Conservation (phyloP, 106 monocot species). For the Platanthera guangdongensis region DNA sequence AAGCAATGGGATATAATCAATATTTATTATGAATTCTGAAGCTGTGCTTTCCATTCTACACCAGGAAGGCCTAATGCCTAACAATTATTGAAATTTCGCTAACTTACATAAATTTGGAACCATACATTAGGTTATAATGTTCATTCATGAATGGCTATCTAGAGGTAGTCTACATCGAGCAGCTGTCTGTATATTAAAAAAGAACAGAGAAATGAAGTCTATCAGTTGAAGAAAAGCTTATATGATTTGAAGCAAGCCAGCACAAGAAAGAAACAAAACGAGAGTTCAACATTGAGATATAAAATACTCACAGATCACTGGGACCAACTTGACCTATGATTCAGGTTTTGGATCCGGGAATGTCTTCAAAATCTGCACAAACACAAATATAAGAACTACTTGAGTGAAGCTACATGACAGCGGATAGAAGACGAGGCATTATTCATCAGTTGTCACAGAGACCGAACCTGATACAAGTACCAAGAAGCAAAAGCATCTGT, state of each 20-base stretch:
- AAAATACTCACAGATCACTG: neutral
- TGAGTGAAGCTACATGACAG: neutral
- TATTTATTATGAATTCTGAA: no score
- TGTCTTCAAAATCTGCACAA: conserved; percentile 35
- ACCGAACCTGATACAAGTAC: conserved; percentile 70
- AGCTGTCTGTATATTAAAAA: no score
- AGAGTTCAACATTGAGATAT: neutral
- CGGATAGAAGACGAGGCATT: neutral
- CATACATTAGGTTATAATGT: neutral
- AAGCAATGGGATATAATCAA: no score
- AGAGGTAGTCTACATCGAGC: no score
- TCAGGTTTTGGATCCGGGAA: conserved; percentile 35
- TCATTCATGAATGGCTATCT: no score
- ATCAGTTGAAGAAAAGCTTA: no score
- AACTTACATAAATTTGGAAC: neutral
- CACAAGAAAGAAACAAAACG: neutral
- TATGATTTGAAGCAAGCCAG: no score
- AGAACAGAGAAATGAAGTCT: no score
- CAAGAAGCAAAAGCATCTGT: conserved; percentile 99
- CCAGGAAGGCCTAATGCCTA: neutral
- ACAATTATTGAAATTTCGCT: neutral
- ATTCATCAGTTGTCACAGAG: neutral
- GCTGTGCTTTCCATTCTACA: neutral
- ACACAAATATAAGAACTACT: neutral
- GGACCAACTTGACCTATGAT: neutral